Evolutionary conservation across 2,329 filamentous ascomycete species (phyloP).

Genomic region (Chrysoporthe austroafricana): DNA sequence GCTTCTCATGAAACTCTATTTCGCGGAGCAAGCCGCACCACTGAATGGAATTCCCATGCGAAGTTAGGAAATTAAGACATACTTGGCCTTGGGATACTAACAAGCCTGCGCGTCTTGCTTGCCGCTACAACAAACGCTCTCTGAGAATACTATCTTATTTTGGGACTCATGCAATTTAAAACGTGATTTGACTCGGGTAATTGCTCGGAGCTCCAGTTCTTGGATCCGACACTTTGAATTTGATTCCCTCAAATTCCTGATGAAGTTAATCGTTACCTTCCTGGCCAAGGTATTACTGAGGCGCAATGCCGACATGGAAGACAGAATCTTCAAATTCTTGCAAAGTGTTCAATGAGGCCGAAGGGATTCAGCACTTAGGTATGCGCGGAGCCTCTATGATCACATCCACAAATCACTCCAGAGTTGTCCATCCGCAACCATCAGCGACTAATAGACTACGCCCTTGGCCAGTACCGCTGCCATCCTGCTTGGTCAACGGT

Average conservation of each 20-base stretch:
- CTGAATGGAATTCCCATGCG: not conserved
- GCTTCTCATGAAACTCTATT: not conserved
- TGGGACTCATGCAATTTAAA: slow-evolving; percentile 1
- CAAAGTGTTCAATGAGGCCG: not conserved
- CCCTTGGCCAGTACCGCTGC: not conserved
- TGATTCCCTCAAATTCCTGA: too few species aligned
- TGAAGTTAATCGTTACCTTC: not conserved
- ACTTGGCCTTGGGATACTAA: not conserved
- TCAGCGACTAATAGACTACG: not conserved
- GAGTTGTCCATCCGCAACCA: not conserved
- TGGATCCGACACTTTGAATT: not conserved
- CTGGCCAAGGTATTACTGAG: not conserved
- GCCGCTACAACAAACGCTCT: not conserved
- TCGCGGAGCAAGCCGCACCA: not conserved
- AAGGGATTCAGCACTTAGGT: not conserved
- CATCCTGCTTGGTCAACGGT: not conserved
- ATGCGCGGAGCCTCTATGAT: not conserved
- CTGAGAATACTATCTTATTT: not conserved
- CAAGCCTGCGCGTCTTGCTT: slow-evolving; percentile 1
- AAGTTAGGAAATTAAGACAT: not conserved
- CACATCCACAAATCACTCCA: not conserved
- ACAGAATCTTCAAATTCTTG: not conserved
- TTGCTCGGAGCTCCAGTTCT: not conserved
- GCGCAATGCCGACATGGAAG: not conserved
- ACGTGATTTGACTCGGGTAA: slow-evolving; percentile 4